Evolutionary conservation across 1,284 basidiomycete genomes (phyloP).

Genomic region (Trichosporon sp.): DNA sequence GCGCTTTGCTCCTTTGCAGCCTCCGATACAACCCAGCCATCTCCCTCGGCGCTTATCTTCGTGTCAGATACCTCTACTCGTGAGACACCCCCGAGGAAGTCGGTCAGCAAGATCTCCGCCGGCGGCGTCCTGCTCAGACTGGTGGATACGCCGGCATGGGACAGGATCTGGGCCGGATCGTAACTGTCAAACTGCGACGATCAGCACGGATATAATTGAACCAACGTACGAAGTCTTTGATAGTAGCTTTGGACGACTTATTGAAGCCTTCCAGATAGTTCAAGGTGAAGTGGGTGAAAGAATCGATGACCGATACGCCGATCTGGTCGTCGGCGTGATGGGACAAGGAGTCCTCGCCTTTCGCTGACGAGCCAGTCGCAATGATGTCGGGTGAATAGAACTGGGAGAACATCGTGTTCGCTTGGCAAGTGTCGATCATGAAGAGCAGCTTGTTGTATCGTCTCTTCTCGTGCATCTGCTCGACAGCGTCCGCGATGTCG

Average conservation of each 20-base stretch:
- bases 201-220: not conserved
- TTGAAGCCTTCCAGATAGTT: slow-evolving; percentile 87
- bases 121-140: slow-evolving; percentile 67
- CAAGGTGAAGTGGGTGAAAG: slow-evolving; percentile 86
- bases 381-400: slow-evolving; percentile 95
- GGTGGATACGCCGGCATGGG: slow-evolving; percentile 74
- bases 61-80: slow-evolving; percentile 59
- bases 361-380: slow-evolving; percentile 79
- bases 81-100: slow-evolving; percentile 91
- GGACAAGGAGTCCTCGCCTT: slow-evolving; percentile 92
- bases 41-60: not conserved
- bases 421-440: slow-evolving; percentile 98
- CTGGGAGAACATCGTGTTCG: slow-evolving; percentile 89
- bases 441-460: slow-evolving; percentile 95
- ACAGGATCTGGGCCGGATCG: slow-evolving; percentile 67
- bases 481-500: slow-evolving; percentile 92
- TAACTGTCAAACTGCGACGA: slow-evolving; percentile 67
- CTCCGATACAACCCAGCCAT: not conserved
- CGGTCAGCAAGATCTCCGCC: slow-evolving; percentile 70
- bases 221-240: slow-evolving; percentile 72
- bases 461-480: slow-evolving; percentile 97
- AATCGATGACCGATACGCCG: slow-evolving; percentile 91
- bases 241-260: slow-evolving; percentile 74
- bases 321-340: slow-evolving; percentile 89
- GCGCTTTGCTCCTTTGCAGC: not conserved